Percentiles rank a stretch among this genome's conserved stretches.
phyloP scores from a whole-genome alignment of 2,329 filamentous ascomycete species.

The Ophiostoma himal-ulmi region DNA sequence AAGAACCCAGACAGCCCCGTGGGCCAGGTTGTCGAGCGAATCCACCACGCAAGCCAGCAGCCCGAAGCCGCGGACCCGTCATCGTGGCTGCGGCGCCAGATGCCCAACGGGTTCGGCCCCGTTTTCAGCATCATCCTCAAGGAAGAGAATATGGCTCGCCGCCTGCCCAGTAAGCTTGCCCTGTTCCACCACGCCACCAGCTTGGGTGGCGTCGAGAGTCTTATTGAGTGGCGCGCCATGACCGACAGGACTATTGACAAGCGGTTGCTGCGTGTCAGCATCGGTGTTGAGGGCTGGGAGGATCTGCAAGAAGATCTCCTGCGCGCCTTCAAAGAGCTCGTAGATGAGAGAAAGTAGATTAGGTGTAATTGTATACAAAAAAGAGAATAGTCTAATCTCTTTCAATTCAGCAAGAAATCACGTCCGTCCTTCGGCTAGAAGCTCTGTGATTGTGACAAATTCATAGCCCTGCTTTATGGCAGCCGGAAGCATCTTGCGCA shows the following conservation, averaged over 20 bases:
- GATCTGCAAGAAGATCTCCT: slow-evolving; percentile 74
- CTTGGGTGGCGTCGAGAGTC: slow-evolving; percentile 84
- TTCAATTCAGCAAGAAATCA: background rate
- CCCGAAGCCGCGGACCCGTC: slow-evolving; percentile 50
- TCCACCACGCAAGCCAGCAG: slow-evolving; percentile 75
- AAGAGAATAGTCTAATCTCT: background rate
- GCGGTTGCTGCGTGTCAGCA: slow-evolving; percentile 69
- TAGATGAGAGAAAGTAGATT: slow-evolving; percentile 21
- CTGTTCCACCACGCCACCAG: slow-evolving; percentile 95
- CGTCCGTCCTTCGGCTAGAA: slow-evolving; percentile 43
- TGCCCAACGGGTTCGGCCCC: slow-evolving; percentile 84
- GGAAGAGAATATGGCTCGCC: slow-evolving; percentile 54
- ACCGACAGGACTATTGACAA: slow-evolving; percentile 67
- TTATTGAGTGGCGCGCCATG: slow-evolving; percentile 96
- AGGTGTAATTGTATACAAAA: background rate
- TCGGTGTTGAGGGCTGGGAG: slow-evolving; percentile 81
- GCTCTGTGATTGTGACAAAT: slow-evolving; percentile 63
- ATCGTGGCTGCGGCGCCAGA: slow-evolving; percentile 75
- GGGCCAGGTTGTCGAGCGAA: slow-evolving; percentile 49
- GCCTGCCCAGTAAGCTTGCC: slow-evolving; percentile 68
- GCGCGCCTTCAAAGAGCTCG: slow-evolving; percentile 56
- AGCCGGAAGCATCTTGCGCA: slow-evolving; percentile 65
- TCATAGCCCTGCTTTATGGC: slow-evolving; percentile 63
- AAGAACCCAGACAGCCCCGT: slow-evolving; percentile 38
- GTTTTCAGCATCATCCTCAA: slow-evolving; percentile 74